Evolutionary conservation across 768 basidiomycete genomes (phyloP).

Genomic region (Pisolithus sp.): DNA sequence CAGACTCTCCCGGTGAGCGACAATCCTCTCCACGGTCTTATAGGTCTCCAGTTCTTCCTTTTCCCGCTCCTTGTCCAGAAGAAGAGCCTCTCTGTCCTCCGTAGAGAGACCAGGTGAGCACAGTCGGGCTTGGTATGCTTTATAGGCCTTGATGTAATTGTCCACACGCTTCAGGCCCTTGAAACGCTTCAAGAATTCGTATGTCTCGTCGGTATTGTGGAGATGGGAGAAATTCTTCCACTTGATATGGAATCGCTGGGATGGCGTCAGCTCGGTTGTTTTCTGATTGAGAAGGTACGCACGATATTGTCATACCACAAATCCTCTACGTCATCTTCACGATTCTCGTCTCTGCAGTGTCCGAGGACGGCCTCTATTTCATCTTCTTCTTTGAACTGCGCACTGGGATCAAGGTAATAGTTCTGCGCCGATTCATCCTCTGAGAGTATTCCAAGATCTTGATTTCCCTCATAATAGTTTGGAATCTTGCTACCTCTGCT

Average conservation of each 20-base stretch:
- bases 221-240: conserved; percentile 98
- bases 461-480: conserved; percentile 74
- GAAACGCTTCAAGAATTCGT: conserved; percentile 92
- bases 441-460: conserved; percentile 69
- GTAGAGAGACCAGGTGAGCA: conserved; percentile 59
- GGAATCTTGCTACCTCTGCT: conserved; percentile 71
- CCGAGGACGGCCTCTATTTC: conserved; percentile 90
- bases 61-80: conserved; percentile 85
- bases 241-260: conserved; percentile 95
- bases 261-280: conserved; percentile 7
- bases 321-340: conserved; percentile 70
- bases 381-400: conserved; percentile 58
- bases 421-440: conserved; percentile 49
- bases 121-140: conserved; percentile 61
- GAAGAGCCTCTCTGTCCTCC: conserved; percentile 86
- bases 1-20: conserved; percentile 65
- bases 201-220: conserved; percentile 98
- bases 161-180: conserved; percentile 96
- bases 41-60: conserved; percentile 88
- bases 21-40: conserved; percentile 87
- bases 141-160: conserved; percentile 95
- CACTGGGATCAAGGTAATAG: conserved; percentile 50
- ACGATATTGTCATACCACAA: conserved; percentile 87
- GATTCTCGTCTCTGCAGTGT: conserved; percentile 81
- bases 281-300: too few relatives aligned